Evolutionary conservation across 2,329 filamentous ascomycete species (phyloP).

Genomic region (Cladosporium sp.): DNA sequence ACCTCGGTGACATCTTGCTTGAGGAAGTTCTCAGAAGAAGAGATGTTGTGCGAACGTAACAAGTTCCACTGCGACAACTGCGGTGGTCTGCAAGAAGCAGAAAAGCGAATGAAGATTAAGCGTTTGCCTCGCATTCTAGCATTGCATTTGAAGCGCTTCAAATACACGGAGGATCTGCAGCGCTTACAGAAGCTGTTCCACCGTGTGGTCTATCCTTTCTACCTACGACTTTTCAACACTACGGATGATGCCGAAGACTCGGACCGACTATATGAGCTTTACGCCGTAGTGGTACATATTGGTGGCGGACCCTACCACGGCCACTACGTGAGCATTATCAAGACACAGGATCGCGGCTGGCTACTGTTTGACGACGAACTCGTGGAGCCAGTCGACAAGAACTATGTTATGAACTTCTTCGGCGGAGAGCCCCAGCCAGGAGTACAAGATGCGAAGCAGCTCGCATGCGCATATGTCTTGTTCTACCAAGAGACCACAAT

Average conservation of each 20-base stretch:
- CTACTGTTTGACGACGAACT: conserved; percentile 96
- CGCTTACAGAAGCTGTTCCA: conserved; percentile 95
- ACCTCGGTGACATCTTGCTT: conserved; percentile 95
- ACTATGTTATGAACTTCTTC: conserved; percentile 95
- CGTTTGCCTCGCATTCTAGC: conserved; percentile 87
- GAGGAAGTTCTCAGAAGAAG: conserved; percentile 93
- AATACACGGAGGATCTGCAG: conserved; percentile 95
- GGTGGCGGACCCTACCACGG: conserved; percentile 96
- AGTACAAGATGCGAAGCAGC: conserved; percentile 55
- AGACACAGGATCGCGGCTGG: conserved; percentile 95
- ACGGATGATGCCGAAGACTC: conserved; percentile 93
- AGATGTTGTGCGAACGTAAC: conserved; percentile 97
- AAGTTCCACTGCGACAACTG: conserved; percentile 99
- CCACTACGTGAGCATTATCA: conserved; percentile 97
- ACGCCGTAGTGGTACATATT: conserved; percentile 96
- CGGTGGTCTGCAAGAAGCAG: conserved; percentile 92
- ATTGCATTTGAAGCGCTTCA: conserved; percentile 93
- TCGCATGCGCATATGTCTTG: conserved; percentile 93
- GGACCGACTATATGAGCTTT: conserved; percentile 92
- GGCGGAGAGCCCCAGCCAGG: conserved; percentile 67
- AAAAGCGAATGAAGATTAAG: conserved; percentile 99
- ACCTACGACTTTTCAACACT: conserved; percentile 94
- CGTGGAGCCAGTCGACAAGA: conserved; percentile 96
- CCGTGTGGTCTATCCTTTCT: conserved; percentile 93
- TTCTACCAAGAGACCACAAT: conserved; percentile 93